These are phyloP conservation scores for Trematosphaeria pertusa DNA, from an alignment of 2,329 filamentous ascomycete genomes.

Conservation along the genomic window DNA sequence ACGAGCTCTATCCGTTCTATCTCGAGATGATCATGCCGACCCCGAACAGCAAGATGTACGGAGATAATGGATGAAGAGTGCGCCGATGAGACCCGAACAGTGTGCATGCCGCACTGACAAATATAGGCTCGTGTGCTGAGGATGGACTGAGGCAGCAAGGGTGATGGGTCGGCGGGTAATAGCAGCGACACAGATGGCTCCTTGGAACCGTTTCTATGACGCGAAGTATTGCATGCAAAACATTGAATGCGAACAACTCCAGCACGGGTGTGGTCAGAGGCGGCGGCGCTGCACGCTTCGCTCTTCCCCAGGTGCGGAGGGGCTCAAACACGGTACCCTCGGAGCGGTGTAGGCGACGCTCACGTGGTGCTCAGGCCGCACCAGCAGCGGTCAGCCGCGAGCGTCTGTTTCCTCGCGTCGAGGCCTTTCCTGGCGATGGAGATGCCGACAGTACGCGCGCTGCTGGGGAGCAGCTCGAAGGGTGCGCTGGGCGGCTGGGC, in stretches of 20 bases:
- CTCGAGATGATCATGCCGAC: conserved; percentile 21
- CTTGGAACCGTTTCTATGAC: conserved; percentile 18
- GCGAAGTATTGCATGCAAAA: conserved; percentile 16
- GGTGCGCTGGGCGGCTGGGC: no score
- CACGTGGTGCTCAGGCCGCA: conserved; percentile 6
- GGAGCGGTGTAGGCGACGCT: conserved; percentile 8
- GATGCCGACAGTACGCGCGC: no score
- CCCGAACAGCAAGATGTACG: conserved; percentile 11
- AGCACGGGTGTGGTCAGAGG: conserved; percentile 9
- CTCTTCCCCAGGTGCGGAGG: conserved; percentile 7
- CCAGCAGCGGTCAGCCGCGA: conserved; percentile 1
- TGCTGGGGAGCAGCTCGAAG: no score
- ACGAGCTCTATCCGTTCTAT: conserved; percentile 13
- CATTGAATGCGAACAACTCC: conserved; percentile 8
- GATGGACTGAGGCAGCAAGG: conserved; percentile 22
- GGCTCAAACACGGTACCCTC: conserved; percentile 20
- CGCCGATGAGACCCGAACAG: conserved; percentile 11
- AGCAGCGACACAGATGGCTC: conserved; percentile 7
- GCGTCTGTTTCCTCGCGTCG: no score
- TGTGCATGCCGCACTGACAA: conserved; percentile 28
- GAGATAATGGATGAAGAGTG: conserved; percentile 11
- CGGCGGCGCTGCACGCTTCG: no score
- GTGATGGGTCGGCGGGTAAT: conserved; percentile 16
- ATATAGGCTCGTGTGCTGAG: conserved; percentile 15
- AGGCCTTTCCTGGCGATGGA: no score